These are phyloP conservation scores for Petasospora rhodanensis DNA, from an alignment of 1,139 yeast species.

Conservation along the genomic window DNA sequence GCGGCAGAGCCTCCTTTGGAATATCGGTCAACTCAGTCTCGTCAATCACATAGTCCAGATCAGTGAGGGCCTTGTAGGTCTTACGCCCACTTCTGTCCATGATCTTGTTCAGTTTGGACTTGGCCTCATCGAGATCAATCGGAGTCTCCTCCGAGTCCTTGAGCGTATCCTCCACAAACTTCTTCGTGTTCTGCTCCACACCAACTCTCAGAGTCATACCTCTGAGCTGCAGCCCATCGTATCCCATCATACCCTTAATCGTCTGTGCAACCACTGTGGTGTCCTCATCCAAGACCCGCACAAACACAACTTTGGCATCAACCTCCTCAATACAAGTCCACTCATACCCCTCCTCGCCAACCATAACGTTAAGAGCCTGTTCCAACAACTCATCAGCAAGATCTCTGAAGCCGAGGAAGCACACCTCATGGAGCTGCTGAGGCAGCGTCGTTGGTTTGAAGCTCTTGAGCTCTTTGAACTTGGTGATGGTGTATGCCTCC, in stretches of 20 bases:
- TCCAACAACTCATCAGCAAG: constrained; percentile 24
- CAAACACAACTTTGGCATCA: constrained; percentile 19
- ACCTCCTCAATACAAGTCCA: constrained; percentile 22
- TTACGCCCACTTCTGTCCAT: constrained; percentile 6
- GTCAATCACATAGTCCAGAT: constrained; percentile 49
- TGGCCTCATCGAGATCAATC: constrained; percentile 1
- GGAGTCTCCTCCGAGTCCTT: too few relatives aligned
- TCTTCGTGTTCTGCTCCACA: constrained; percentile 28
- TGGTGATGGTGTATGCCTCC: constrained; percentile 13
- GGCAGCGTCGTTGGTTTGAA: constrained; percentile 33
- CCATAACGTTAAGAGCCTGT: constrained; percentile 16
- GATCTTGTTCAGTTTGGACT: constrained; percentile 1
- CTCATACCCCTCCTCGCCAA: constrained; percentile 10
- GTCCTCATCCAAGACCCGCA: constrained; percentile 14
- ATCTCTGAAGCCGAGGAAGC: constrained; percentile 24
- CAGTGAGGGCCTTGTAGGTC: constrained; percentile 1
- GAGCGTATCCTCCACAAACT: constrained; percentile 3
- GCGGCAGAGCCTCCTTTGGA: constrained; percentile 55
- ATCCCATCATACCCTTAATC: constrained; percentile 5
- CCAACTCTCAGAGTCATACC: constrained; percentile 17
- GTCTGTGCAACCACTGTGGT: constrained; percentile 2
- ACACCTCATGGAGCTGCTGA: constrained; percentile 37
- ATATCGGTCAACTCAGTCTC: constrained; percentile 57
- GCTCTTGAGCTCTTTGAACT: constrained; percentile 27
- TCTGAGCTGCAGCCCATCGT: constrained; percentile 8